phyloP scores from a whole-genome alignment of 1,284 basidiomycete genomes.

The Tremellales sp. region DNA sequence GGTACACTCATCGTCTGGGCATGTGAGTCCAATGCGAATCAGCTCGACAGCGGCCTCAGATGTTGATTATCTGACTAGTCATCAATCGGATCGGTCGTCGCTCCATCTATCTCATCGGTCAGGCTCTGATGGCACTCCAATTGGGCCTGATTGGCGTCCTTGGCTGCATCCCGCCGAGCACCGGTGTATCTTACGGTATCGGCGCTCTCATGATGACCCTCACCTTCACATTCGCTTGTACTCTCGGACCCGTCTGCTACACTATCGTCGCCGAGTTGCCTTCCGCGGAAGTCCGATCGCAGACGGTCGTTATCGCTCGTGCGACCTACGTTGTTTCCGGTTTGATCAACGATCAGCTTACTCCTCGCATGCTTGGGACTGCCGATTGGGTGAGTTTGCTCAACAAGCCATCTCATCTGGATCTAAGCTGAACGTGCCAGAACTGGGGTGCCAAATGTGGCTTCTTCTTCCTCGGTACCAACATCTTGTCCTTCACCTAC shows the following conservation, averaged over 20 bases:
- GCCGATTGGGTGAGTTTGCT: conserved; percentile 16
- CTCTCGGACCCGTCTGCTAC: conserved; percentile 25
- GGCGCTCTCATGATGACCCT: conserved; percentile 3
- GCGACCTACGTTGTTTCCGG: conserved; percentile 43
- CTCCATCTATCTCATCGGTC: conserved; percentile 45
- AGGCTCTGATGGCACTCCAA: conserved; percentile 33
- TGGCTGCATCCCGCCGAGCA: conserved; percentile 19
- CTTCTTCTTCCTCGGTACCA: conserved; percentile 42
- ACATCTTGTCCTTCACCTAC: conserved; percentile 10
- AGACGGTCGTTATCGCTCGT: conserved; percentile 51
- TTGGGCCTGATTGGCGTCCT: conserved; percentile 45
- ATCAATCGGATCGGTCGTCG: conserved; percentile 35
- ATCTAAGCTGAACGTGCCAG: conserved; percentile 12
- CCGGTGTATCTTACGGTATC: background rate
- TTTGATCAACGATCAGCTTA: conserved; percentile 1
- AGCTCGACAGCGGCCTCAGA: conserved; percentile 5
- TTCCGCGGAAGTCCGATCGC: conserved; percentile 46
- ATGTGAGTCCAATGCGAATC: conserved; percentile 5
- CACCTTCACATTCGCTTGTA: conserved; percentile 41
- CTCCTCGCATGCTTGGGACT: conserved; percentile 28
- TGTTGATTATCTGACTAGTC: conserved; percentile 12
- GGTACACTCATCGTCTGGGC: conserved; percentile 38
- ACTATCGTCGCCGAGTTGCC: conserved; percentile 42
- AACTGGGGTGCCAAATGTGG: conserved; percentile 31
- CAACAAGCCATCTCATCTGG: conserved; percentile 41